Evolutionary conservation across 2,329 filamentous ascomycete genomes (phyloP).

Genomic region (Phyllosticta ampelicida): DNA sequence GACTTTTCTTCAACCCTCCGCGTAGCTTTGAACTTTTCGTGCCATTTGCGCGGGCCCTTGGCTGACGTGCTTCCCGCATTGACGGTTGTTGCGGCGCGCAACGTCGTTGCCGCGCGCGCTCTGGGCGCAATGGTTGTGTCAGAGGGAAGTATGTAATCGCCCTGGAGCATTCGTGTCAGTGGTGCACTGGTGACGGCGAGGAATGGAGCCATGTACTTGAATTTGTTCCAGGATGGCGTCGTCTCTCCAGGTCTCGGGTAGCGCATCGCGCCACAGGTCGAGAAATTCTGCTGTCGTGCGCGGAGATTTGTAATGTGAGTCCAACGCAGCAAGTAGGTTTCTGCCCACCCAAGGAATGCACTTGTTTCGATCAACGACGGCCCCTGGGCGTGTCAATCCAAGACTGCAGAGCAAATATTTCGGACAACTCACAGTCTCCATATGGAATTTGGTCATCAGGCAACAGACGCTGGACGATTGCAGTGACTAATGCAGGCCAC

Average conservation of each 20-base stretch:
- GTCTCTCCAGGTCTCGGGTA: conserved; percentile 28
- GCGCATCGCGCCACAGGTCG: conserved; percentile 26
- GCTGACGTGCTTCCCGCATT: conserved; percentile 11
- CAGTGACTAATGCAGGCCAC: conserved; percentile 27
- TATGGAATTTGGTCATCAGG: conserved; percentile 18
- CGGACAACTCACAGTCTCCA: conserved; percentile 13
- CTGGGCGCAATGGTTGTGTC: conserved; percentile 23
- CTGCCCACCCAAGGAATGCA: conserved; percentile 24
- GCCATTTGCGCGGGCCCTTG: conserved; percentile 27
- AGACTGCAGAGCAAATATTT: not conserved
- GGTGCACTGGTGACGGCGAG: not conserved
- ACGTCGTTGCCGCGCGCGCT: conserved; percentile 9
- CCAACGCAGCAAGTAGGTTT: conserved; percentile 20
- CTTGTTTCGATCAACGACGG: conserved; percentile 23
- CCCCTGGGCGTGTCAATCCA: conserved; percentile 16
- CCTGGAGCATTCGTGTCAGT: conserved; percentile 8
- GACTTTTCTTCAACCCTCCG: not conserved
- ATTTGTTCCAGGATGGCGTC: conserved; percentile 24
- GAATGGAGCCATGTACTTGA: conserved; percentile 10
- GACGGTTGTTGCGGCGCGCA: conserved; percentile 10
- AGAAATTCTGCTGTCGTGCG: conserved; percentile 25
- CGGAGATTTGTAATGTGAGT: conserved; percentile 12
- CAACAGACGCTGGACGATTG: conserved; percentile 27
- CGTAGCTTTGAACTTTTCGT: conserved; percentile 23
- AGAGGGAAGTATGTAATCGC: conserved; percentile 22